Evolutionary conservation across 495 filamentous ascomycete genomes (phyloP).

Genomic region (Penicillium bovifimosum): DNA sequence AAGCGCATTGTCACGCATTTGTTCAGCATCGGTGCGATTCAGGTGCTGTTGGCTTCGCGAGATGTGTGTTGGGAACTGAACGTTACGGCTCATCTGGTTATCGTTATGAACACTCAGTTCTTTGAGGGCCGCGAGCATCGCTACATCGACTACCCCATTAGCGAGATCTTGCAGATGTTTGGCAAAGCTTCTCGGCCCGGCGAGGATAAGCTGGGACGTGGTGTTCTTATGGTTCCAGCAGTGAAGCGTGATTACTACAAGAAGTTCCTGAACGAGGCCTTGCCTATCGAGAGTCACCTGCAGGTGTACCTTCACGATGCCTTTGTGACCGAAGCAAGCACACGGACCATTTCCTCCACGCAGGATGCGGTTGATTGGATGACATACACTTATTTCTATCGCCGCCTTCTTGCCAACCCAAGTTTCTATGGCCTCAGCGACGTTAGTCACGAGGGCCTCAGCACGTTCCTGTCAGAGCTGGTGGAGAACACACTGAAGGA

Average conservation of each 20-base stretch:
- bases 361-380: constrained; percentile 99
- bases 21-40: constrained; percentile 86
- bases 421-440: constrained; percentile 92
- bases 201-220: constrained; percentile 74
- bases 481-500: constrained; percentile 93
- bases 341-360: constrained; percentile 84
- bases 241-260: constrained; percentile 97
- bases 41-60: constrained; percentile 86
- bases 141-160: constrained; percentile 94
- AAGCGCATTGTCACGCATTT: constrained; percentile 91
- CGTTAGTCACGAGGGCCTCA: constrained; percentile 86
- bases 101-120: constrained; percentile 98
- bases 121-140: constrained; percentile 96
- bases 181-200: constrained; percentile 80
- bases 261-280: constrained; percentile 95
- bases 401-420: constrained; percentile 91
- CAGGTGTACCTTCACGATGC: constrained; percentile 89
- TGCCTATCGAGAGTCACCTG: constrained; percentile 92
- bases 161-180: constrained; percentile 99
- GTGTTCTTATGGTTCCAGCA: constrained; percentile 89
- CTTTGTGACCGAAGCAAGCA: constrained; percentile 95
- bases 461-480: constrained; percentile 89
- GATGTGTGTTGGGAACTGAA: constrained; percentile 97
- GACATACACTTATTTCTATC: constrained; percentile 98
- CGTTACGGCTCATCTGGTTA: constrained; percentile 78